Evolutionary conservation across 345 rosid genomes (phyloP).

Genomic region (Angophora floribunda): DNA sequence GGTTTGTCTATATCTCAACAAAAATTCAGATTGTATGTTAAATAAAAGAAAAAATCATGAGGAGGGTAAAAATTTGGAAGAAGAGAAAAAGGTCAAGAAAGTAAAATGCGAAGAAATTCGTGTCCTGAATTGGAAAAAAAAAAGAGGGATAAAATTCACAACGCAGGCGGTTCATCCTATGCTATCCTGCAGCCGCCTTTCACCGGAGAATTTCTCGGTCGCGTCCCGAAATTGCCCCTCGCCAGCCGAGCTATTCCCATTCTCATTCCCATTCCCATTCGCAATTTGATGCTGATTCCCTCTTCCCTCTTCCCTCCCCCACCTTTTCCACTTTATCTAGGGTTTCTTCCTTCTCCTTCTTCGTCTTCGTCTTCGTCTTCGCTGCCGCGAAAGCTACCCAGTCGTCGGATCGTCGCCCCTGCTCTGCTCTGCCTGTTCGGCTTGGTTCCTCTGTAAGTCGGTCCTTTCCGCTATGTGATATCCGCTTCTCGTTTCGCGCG

Average conservation of each 20-base stretch:
- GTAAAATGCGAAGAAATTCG: fast-evolving
- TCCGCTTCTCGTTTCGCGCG: not conserved
- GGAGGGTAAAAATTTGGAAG: not conserved
- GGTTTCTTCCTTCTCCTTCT: not conserved
- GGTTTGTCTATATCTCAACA: not conserved
- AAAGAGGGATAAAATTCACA: no score
- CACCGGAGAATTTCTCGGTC: not conserved
- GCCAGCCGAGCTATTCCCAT: not conserved
- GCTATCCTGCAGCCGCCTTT: not conserved
- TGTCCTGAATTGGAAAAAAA: not conserved
- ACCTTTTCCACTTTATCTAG: not conserved
- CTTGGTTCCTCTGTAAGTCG: not conserved
- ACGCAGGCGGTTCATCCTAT: no score
- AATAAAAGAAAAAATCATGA: not conserved
- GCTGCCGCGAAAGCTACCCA: not conserved
- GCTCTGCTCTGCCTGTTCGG: not conserved
- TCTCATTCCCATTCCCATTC: no score
- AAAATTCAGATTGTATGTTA: not conserved
- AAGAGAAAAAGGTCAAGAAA: not conserved
- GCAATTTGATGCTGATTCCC: not conserved
- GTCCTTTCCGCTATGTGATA: not conserved
- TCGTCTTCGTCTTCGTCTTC: not conserved
- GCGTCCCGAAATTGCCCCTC: not conserved
- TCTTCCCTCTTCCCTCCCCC: not conserved
- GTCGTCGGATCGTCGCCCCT: not conserved